Evolutionary conservation across 345 rosid genomes (phyloP).

Genomic region (Citrus inodora): DNA sequence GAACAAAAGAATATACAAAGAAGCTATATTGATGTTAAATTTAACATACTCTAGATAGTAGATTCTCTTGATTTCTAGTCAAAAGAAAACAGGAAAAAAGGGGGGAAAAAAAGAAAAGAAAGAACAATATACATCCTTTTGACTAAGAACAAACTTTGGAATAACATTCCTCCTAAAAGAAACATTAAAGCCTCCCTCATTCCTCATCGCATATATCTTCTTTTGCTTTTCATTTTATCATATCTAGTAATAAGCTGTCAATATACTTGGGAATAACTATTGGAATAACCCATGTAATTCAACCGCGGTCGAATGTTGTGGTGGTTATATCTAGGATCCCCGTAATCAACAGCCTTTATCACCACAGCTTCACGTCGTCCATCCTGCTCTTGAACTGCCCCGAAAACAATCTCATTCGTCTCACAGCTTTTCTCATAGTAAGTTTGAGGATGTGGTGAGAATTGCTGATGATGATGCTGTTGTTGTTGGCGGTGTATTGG

Average conservation of each 20-base stretch:
- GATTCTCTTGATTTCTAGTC: slow-evolving; percentile 5
- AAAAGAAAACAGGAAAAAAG: background rate
- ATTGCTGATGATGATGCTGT: slow-evolving; percentile 48
- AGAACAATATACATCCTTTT: background rate
- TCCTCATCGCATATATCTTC: slow-evolving; percentile 4
- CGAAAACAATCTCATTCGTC: slow-evolving; percentile 84
- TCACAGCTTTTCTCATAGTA: slow-evolving; percentile 71
- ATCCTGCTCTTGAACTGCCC: slow-evolving; percentile 88
- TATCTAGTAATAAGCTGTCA: slow-evolving; percentile 2
- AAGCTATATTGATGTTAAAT: background rate
- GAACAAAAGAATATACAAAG: background rate
- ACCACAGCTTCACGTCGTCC: slow-evolving; percentile 87
- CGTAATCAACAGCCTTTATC: slow-evolving; percentile 87
- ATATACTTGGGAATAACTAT: slow-evolving; percentile 31
- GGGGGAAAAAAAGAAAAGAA: background rate
- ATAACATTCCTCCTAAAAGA: background rate
- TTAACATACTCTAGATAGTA: background rate
- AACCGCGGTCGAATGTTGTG: slow-evolving; percentile 63
- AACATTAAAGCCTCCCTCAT: slow-evolving; percentile 12
- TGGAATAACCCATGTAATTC: slow-evolving; percentile 56
- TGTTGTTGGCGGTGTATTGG: slow-evolving; percentile 24
- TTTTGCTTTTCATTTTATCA: background rate
- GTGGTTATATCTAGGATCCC: slow-evolving; percentile 49
- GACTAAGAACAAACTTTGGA: background rate
- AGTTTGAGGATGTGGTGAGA: slow-evolving; percentile 43